Percentiles rank a stretch among this genome's conserved stretches.
Conservation (phyloP, 2,329 filamentous ascomycete species). For the Elsinoe perseae region DNA sequence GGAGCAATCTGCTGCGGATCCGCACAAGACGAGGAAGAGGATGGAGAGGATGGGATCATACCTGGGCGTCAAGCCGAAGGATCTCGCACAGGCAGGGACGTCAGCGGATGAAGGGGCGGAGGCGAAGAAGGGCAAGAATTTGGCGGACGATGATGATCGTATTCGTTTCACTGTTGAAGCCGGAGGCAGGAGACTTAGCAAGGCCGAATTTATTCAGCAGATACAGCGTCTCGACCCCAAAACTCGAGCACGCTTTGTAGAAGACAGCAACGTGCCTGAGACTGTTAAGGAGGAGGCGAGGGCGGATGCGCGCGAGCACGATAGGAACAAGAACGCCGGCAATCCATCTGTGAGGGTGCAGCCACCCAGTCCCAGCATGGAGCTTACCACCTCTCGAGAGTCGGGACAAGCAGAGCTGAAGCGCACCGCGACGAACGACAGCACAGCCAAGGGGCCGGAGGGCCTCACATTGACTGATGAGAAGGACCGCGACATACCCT, state of each 20-base stretch:
- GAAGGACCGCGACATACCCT: slow-evolving; percentile 39
- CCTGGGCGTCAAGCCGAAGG: slow-evolving; percentile 35
- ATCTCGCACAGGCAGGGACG: slow-evolving; percentile 26
- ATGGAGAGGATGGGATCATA: slow-evolving; percentile 48
- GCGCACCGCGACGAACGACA: slow-evolving; percentile 16
- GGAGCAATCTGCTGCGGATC: slow-evolving; percentile 32
- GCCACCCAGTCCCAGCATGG: slow-evolving; percentile 18
- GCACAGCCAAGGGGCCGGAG: slow-evolving; percentile 20
- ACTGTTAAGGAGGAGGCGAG: slow-evolving; percentile 41
- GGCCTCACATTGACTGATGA: slow-evolving; percentile 40
- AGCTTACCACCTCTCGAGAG: slow-evolving; percentile 14
- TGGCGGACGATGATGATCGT: slow-evolving; percentile 58
- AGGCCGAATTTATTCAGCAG: slow-evolving; percentile 69
- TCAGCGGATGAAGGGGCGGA: slow-evolving; percentile 16
- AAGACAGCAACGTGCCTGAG: slow-evolving; percentile 42
- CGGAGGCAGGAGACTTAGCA: slow-evolving; percentile 67
- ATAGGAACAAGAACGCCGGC: slow-evolving; percentile 3
- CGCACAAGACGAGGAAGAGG: slow-evolving; percentile 34
- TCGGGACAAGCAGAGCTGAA: slow-evolving; percentile 15
- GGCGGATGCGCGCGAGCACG: slow-evolving; percentile 31
- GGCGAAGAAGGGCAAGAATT: slow-evolving; percentile 21
- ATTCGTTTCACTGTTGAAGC: slow-evolving; percentile 71
- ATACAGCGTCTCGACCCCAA: slow-evolving; percentile 64
- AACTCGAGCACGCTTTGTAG: slow-evolving; percentile 46
- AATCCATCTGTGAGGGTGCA: slow-evolving; percentile 6